Percentiles rank a stretch among this genome's conserved stretches.
Conservation (phyloP, 345 rosid species). For the Aquilaria sinensis region DNA sequence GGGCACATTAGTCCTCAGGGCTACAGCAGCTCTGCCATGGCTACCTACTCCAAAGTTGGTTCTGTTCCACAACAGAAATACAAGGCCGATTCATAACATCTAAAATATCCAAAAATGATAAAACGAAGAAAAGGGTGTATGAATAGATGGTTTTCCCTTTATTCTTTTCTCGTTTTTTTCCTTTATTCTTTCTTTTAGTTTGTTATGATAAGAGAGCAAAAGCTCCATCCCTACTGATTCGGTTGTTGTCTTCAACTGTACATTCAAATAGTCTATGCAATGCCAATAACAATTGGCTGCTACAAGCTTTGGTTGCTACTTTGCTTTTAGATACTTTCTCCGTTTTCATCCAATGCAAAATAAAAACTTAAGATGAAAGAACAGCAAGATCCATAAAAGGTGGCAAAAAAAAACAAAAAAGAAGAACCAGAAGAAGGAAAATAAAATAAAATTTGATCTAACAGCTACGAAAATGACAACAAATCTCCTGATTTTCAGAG, state of each 20-base stretch:
- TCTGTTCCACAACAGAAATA: conserved; percentile 6
- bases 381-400: too few species aligned
- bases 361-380: too few species aligned
- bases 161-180: background rate
- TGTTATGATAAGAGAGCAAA: conserved; percentile 1
- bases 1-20: conserved; percentile 10
- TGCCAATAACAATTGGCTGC: too few species aligned
- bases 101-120: background rate
- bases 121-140: background rate
- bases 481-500: too few species aligned
- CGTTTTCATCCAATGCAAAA: too few species aligned
- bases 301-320: too few species aligned
- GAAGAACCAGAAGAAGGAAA: too few species aligned
- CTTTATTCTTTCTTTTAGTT: too few species aligned
- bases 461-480: too few species aligned
- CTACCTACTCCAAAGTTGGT: conserved; percentile 10
- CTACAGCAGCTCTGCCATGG: background rate
- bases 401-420: too few species aligned
- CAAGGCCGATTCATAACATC: background rate
- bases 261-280: background rate
- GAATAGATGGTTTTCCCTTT: background rate
- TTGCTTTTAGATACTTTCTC: too few species aligned
- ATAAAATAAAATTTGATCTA: too few species aligned
- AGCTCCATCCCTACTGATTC: background rate
- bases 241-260: conserved; percentile 8